phyloP scores from a whole-genome alignment of 495 filamentous ascomycete species.

The Margaritispora aquatica region DNA sequence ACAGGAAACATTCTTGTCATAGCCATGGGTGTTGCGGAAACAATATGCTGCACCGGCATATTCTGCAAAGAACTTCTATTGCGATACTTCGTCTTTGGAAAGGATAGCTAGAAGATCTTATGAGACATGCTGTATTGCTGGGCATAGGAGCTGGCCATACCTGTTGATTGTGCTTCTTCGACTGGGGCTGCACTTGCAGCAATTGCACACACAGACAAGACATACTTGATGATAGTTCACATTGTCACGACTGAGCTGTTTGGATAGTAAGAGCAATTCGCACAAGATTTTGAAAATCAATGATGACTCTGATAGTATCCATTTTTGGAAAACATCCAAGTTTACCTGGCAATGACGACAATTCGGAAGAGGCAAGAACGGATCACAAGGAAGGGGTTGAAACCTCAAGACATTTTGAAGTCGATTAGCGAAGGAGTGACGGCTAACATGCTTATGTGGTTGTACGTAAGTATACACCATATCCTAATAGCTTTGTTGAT shows the following conservation, averaged over 20 bases:
- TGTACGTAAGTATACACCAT: no score
- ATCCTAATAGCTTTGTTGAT: no score
- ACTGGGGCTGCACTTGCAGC: not conserved
- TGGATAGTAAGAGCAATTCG: no score
- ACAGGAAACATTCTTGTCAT: constrained; percentile 51
- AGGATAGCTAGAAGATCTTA: not conserved
- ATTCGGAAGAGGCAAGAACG: no score
- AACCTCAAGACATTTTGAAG: no score
- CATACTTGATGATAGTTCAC: not conserved
- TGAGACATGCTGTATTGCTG: not conserved
- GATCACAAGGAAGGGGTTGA: no score
- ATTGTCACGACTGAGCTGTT: not conserved
- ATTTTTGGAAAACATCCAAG: no score
- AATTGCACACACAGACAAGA: not conserved
- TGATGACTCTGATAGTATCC: no score
- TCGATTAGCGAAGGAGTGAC: no score
- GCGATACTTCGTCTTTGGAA: not conserved
- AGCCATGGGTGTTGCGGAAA: constrained; percentile 27
- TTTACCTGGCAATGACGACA: no score
- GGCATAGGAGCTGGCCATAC: not conserved
- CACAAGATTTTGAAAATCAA: no score
- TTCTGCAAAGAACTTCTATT: not conserved
- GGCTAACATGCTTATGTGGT: no score
- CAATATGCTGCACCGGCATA: constrained; percentile 44
- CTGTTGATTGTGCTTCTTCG: not conserved